Conservation (phyloP, 805 yeast species). For the Cephaloascus albidus region DNA sequence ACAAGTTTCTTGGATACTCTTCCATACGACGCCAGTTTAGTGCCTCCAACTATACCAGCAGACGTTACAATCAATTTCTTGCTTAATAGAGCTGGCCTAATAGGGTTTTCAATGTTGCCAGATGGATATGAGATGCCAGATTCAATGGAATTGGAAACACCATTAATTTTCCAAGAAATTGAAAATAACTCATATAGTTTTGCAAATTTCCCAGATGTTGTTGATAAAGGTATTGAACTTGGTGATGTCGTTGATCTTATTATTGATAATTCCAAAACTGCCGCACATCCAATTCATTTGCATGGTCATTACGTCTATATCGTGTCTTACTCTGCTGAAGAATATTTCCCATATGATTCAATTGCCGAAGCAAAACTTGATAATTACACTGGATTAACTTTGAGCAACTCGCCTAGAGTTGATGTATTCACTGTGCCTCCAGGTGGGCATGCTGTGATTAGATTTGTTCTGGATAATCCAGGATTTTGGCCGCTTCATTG, state of each 20-base stretch:
- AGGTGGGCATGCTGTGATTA: conserved; percentile 21
- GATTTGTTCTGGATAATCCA: conserved; percentile 21
- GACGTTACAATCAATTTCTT: conserved; percentile 16
- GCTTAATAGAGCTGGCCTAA: conserved; percentile 19
- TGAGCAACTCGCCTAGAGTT: conserved; percentile 11
- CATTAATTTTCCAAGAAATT: conserved; percentile 13
- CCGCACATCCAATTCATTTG: conserved; percentile 23
- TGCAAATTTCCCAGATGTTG: conserved; percentile 4
- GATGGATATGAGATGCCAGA: conserved; percentile 9
- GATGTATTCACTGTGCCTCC: conserved; percentile 18
- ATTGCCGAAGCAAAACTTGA: conserved; percentile 13
- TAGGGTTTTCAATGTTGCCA: conserved; percentile 15
- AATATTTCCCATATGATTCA: conserved; percentile 13
- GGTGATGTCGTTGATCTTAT: conserved; percentile 23
- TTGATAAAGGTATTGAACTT: conserved; percentile 7
- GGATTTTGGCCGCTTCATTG: conserved; percentile 24
- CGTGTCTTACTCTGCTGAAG: conserved; percentile 13
- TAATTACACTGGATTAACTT: conserved; percentile 8
- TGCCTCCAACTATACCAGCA: conserved; percentile 8
- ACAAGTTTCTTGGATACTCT: conserved; percentile 10
- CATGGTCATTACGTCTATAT: conserved; percentile 24
- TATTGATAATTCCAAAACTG: conserved; percentile 15
- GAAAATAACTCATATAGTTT: conserved; percentile 3
- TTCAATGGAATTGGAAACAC: conserved; percentile 16
- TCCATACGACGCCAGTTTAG: conserved; percentile 8